Percentiles rank a stretch among this genome's conserved stretches.
These are phyloP conservation scores for Cutaneotrichosporon spelunceum DNA, from an alignment of 1,284 basidiomycete species.

Conservation along the genomic window DNA sequence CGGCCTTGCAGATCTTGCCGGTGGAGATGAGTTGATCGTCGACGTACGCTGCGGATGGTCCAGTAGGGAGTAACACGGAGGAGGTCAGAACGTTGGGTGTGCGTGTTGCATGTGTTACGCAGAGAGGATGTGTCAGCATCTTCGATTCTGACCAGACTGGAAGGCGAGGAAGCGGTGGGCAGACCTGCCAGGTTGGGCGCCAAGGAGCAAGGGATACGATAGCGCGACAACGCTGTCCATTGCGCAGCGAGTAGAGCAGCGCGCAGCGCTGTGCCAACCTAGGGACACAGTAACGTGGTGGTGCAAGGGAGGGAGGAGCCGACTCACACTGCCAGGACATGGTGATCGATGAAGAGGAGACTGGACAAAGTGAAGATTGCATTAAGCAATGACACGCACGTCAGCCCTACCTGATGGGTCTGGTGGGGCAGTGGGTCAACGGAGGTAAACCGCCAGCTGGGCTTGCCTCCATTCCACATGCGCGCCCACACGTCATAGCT, in stretches of 20 bases:
- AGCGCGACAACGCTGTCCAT: not conserved
- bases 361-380: not conserved
- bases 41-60: slow-evolving; percentile 66
- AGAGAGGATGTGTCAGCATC: not conserved
- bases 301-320: not conserved
- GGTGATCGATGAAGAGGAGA: not conserved
- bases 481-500: slow-evolving; percentile 12
- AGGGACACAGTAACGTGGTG: not conserved
- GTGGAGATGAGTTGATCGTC: slow-evolving; percentile 78
- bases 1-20: slow-evolving; percentile 71
- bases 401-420: not conserved
- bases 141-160: not conserved
- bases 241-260: not conserved
- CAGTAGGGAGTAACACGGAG: not conserved
- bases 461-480: not conserved
- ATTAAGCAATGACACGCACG: not conserved
- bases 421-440: not conserved
- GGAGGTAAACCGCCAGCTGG: slow-evolving; percentile 1
- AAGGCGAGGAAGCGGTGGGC: no score
- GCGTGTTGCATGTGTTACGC: not conserved
- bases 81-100: not conserved
- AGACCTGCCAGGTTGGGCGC: no score
- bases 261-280: not conserved
- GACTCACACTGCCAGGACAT: slow-evolving; percentile 30
- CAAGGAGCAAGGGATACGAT: not conserved